Conservation (phyloP, 495 filamentous ascomycete species). For the Chaetomium fimeti region DNA sequence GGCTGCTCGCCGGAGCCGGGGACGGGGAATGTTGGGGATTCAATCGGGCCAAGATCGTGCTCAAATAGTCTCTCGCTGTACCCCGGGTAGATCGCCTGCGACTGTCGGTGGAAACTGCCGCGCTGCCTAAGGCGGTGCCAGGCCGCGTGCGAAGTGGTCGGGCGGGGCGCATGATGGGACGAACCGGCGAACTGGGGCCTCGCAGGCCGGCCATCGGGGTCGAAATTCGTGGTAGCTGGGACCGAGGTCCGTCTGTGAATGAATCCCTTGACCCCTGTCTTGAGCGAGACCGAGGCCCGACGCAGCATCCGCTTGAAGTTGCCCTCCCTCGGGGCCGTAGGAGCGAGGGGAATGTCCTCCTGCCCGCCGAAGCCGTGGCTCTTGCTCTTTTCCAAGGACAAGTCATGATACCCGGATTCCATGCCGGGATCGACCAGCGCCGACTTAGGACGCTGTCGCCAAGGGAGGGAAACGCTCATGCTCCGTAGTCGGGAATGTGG, state of each 20-base stretch:
- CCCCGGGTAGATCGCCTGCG: conserved; percentile 39
- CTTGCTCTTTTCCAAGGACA: conserved; percentile 36
- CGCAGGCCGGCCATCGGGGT: conserved; percentile 32
- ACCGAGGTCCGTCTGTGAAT: conserved; percentile 49
- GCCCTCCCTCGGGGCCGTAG: conserved; percentile 20
- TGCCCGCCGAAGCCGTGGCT: conserved; percentile 32
- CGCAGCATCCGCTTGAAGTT: conserved; percentile 47
- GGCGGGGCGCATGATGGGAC: conserved; percentile 26
- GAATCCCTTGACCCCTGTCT: conserved; percentile 42
- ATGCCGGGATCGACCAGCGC: conserved; percentile 24
- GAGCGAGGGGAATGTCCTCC: conserved; percentile 21
- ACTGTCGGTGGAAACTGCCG: conserved; percentile 49
- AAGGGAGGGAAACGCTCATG: conserved; percentile 41
- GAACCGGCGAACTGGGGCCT: conserved; percentile 27
- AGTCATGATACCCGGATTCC: conserved; percentile 21
- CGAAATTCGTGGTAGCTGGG: conserved; percentile 36
- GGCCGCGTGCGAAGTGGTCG: conserved; percentile 47
- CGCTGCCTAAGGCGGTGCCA: conserved; percentile 52
- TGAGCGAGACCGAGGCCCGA: conserved; percentile 51
- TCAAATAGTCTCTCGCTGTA: conserved; percentile 39
- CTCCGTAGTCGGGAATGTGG: conserved; percentile 32
- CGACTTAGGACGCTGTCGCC: conserved; percentile 39
- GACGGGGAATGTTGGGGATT: conserved; percentile 43
- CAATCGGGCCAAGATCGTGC: conserved; percentile 33
- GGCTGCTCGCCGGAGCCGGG: conserved; percentile 52